Percentiles rank a stretch among this genome's conserved stretches.
Conservation (phyloP, 352 stramenopile genomes). For the Phytophthora pisi region DNA sequence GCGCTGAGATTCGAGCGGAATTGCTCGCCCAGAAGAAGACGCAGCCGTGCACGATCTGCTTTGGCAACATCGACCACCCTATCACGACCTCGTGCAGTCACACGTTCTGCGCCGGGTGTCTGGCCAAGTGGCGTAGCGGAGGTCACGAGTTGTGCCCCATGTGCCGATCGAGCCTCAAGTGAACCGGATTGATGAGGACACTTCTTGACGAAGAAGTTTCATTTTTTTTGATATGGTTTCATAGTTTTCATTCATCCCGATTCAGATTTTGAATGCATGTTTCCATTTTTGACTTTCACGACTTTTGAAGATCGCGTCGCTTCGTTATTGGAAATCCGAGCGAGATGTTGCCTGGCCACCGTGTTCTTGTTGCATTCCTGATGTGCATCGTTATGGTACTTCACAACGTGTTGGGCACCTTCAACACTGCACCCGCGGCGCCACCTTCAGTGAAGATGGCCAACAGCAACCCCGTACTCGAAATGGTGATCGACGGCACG, state of each 20-base stretch:
- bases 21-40: constrained; percentile 14
- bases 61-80: constrained; percentile 5
- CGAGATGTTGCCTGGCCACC: not conserved
- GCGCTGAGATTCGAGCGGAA: constrained; percentile 19
- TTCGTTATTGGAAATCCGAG: constrained; percentile 3
- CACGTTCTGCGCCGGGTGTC: constrained; percentile 17
- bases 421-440: not conserved
- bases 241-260: not conserved
- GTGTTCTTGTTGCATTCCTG: not conserved
- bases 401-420: not conserved
- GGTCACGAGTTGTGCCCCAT: constrained; percentile 16
- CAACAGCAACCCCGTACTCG: constrained; percentile 31
- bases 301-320: constrained; percentile 21
- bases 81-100: constrained; percentile 16
- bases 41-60: constrained; percentile 24
- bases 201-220: not conserved
- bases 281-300: not conserved
- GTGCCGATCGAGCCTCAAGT: constrained; percentile 12
- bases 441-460: constrained; percentile 25
- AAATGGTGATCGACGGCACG: constrained; percentile 19
- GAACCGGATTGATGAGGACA: not conserved
- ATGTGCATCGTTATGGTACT: not conserved
- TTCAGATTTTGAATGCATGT: too few species aligned
- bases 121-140: constrained; percentile 13
- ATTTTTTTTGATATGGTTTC: not conserved